phyloP scores from a whole-genome alignment of 2,329 filamentous ascomycete species.

The Phialophora verrucosa region DNA sequence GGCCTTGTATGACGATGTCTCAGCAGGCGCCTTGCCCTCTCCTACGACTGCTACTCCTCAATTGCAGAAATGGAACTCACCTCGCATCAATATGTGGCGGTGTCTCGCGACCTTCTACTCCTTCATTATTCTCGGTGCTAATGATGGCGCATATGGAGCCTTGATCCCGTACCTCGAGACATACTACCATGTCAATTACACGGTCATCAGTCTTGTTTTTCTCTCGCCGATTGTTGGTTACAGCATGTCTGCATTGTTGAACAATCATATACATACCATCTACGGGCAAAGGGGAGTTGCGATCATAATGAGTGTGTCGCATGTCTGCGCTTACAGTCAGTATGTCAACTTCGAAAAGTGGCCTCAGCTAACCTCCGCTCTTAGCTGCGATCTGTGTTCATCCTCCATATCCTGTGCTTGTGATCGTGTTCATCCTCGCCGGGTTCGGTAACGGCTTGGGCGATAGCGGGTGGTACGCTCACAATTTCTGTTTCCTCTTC shows the following conservation, averaged over 20 bases:
- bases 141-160: slow-evolving; percentile 62
- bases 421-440: slow-evolving; percentile 67
- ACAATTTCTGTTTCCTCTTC: slow-evolving; percentile 50
- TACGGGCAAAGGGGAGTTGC: slow-evolving; percentile 74
- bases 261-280: slow-evolving; percentile 50
- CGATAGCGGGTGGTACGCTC: slow-evolving; percentile 58
- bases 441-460: slow-evolving; percentile 75
- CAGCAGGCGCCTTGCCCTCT: slow-evolving; percentile 47
- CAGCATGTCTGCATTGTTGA: slow-evolving; percentile 51
- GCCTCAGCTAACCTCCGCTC: slow-evolving; percentile 8
- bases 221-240: slow-evolving; percentile 57
- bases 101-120: slow-evolving; percentile 65
- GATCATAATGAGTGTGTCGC: slow-evolving; percentile 65
- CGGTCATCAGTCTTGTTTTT: slow-evolving; percentile 56
- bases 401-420: slow-evolving; percentile 71
- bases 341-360: neutral
- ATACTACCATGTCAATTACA: slow-evolving; percentile 52
- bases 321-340: slow-evolving; percentile 65
- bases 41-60: slow-evolving; percentile 52
- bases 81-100: slow-evolving; percentile 63
- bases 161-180: slow-evolving; percentile 50
- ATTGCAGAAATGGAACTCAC: slow-evolving; percentile 68
- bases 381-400: slow-evolving; percentile 65
- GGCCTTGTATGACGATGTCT: slow-evolving; percentile 17
- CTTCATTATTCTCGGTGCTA: slow-evolving; percentile 62